Percentiles rank a stretch among this genome's conserved stretches.
Conservation (phyloP, 495 filamentous ascomycete species). For the Trichoderma gamsii region DNA sequence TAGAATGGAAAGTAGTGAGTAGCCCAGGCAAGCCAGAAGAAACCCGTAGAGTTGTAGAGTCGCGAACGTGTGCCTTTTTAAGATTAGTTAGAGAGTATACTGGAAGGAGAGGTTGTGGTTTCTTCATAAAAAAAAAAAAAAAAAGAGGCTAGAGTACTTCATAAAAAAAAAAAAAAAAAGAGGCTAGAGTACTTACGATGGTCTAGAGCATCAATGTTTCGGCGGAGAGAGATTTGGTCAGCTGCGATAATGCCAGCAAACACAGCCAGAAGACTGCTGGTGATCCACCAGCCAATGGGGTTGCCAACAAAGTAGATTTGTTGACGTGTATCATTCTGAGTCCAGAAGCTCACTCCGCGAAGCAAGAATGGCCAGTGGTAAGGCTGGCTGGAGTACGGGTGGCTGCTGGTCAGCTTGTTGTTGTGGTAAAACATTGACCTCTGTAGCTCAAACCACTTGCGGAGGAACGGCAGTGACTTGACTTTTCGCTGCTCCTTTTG, state of each 20-base stretch:
- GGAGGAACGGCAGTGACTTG: slow-evolving; percentile 79
- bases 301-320: slow-evolving; percentile 99
- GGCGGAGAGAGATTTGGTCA: slow-evolving; percentile 85
- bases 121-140: neutral
- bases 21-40: slow-evolving; percentile 97
- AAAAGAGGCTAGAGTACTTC: neutral
- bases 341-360: slow-evolving; percentile 98
- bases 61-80: slow-evolving; percentile 70
- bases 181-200: slow-evolving; percentile 70
- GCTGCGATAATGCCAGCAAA: slow-evolving; percentile 89
- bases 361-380: slow-evolving; percentile 97
- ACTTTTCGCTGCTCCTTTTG: slow-evolving; percentile 65
- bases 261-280: slow-evolving; percentile 83
- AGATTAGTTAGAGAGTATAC: slow-evolving; percentile 20
- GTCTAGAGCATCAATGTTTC: slow-evolving; percentile 90
- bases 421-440: slow-evolving; percentile 99
- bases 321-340: slow-evolving; percentile 87
- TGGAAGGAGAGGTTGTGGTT: neutral
- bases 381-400: slow-evolving; percentile 92
- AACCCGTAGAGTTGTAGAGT: slow-evolving; percentile 95
- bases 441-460: slow-evolving; percentile 94
- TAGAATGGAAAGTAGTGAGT: slow-evolving; percentile 98
- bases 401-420: slow-evolving; percentile 91
- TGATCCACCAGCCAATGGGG: slow-evolving; percentile 95
- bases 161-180: neutral